Conservation (phyloP, 2,329 filamentous ascomycete species). For the Xylariomycetidae sp. region DNA sequence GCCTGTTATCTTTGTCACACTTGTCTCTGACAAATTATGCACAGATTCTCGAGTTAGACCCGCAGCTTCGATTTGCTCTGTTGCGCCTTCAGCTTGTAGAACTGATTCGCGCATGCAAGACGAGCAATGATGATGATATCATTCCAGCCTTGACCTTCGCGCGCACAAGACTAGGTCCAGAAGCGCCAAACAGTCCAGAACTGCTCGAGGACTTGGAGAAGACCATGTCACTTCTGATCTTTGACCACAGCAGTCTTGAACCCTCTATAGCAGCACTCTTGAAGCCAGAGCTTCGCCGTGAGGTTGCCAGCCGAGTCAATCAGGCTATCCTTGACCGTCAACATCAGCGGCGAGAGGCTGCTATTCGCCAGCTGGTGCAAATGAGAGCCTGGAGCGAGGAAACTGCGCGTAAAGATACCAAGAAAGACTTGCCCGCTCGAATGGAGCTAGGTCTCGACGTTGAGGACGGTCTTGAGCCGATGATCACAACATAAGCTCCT, state of each 20-base stretch:
- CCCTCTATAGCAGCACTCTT: conserved; percentile 72
- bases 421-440: conserved; percentile 34
- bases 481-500: conserved; percentile 44
- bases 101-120: conserved; percentile 74
- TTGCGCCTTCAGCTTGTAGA: conserved; percentile 90
- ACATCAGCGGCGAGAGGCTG: conserved; percentile 70
- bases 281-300: conserved; percentile 71
- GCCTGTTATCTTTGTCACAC: not conserved
- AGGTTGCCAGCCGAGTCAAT: conserved; percentile 86
- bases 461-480: conserved; percentile 37
- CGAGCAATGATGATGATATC: conserved; percentile 65
- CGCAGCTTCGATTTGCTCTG: conserved; percentile 81
- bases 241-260: conserved; percentile 68
- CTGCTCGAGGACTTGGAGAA: conserved; percentile 85
- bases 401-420: conserved; percentile 41
- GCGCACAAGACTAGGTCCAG: conserved; percentile 78
- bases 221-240: conserved; percentile 89
- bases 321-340: conserved; percentile 76
- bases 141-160: conserved; percentile 80
- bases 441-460: conserved; percentile 35
- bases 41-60: conserved; percentile 82
- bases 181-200: conserved; percentile 73
- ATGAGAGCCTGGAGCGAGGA: conserved; percentile 82
- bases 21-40: conserved; percentile 12
- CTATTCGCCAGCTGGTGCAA: conserved; percentile 75